Percentiles rank a stretch among this genome's conserved stretches.
phyloP scores from a whole-genome alignment of 106 monocot genomes.

The Alisma plantagoaquatica region DNA sequence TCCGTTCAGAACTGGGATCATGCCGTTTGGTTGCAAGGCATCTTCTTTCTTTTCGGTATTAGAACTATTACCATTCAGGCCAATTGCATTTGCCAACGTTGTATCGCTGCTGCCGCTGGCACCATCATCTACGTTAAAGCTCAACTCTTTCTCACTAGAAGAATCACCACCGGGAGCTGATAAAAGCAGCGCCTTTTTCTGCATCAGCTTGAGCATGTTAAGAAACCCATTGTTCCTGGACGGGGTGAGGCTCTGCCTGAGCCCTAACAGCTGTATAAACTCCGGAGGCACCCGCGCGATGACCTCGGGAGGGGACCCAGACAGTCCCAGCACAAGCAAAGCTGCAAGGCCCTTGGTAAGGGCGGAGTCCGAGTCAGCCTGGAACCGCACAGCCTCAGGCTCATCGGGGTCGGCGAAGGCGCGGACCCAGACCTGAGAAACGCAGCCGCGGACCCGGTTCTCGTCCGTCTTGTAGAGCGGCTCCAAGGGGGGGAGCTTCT shows the following conservation, averaged over 20 bases:
- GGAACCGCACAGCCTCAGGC: conserved; percentile 40
- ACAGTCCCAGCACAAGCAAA: conserved; percentile 63
- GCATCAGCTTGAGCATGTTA: conserved; percentile 84
- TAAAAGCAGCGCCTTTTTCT: conserved; percentile 55
- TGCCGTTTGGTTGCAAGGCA: conserved; percentile 1
- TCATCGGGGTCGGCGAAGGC: conserved; percentile 58
- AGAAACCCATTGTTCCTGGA: conserved; percentile 87
- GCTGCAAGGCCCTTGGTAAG: conserved; percentile 79
- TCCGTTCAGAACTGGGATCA: background rate
- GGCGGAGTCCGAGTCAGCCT: conserved; percentile 77
- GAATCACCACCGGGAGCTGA: background rate
- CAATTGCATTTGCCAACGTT: background rate
- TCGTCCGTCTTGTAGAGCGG: conserved; percentile 47
- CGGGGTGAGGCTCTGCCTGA: conserved; percentile 66
- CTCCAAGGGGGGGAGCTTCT: conserved; percentile 47
- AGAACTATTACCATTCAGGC: no score
- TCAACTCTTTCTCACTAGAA: conserved; percentile 1
- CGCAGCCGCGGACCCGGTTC: conserved; percentile 78
- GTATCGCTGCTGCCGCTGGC: background rate
- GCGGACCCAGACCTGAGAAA: conserved; percentile 91
- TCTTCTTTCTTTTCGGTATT: background rate
- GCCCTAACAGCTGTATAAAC: conserved; percentile 63
- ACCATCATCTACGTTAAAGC: conserved; percentile 1
- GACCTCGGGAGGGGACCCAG: conserved; percentile 24
- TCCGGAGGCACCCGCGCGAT: conserved; percentile 42